Evolutionary conservation across 345 rosid genomes (phyloP), one percentile per base, ranked within the genome.

Genomic region (Streptanthus diversifolius): DNA sequence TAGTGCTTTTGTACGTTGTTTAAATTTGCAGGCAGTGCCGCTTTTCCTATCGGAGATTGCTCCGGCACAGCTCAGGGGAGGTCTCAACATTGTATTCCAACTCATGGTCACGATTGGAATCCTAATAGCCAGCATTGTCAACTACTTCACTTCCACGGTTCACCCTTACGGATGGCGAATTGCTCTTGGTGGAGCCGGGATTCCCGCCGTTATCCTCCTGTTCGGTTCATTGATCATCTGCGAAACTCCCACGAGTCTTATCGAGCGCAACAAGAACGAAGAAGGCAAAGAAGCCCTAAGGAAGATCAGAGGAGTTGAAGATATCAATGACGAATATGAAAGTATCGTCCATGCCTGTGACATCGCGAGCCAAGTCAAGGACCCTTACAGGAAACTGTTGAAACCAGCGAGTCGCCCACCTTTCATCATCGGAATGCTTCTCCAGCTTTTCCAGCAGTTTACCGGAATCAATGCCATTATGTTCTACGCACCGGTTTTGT

Each of bases 61-160:
- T 14, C 91, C 89, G 0, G 78, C 69, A 19, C 56, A 80, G 35
- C 73, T 67, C 39, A 68, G 91, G 3, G 93, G 96, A 73, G 91
- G 85, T 4, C 77, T 88, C 40, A 88, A 86, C 81, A 84, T 88
- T 35, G 58, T 74, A 43, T 88, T 91, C 84, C 97, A 91, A 56
- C 85, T 91, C 3, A 78, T 84, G 43, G 81, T 89, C 12, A 91
- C 97, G 1, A 80, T 87, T 1, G 95, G 95, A 41, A 89, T 88
- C 49, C 74, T 91, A 5, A 2, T 81, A 0, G 92, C 97, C n/a
- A 83, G 83, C 70, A 0, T 91, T 5, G 80, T 89, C 17, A 88
- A 88, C 68, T 86, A 83, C 57, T 51, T 32, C 36, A 75, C 88
- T 0, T 72, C 81, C n/a, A 41, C 40, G 11, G 36, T 74, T 37